Base-by-base conservation (phyloP, 768 basidiomycete genomes). In the Lentinula lateritia region DNA sequence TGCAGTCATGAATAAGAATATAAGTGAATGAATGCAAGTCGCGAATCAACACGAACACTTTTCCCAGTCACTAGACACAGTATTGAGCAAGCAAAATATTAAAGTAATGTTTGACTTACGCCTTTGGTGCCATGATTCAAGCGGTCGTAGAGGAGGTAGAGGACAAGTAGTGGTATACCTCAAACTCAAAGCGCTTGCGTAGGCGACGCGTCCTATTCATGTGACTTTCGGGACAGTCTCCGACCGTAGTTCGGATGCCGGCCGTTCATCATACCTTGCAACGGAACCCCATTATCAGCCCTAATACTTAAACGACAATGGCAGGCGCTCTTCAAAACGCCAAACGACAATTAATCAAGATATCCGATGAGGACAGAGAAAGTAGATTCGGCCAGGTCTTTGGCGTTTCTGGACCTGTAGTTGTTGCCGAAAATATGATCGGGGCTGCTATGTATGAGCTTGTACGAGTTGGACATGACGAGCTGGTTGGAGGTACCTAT, bases 371-470 rank as follows among this genome's bases (percentile, higher is more conserved):
- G 74, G 91, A 96, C 65, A 82, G 83, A 52, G 95, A 97, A 77
- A 89, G 88, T 64, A 82, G 82, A 65, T 93, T 92, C 67, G 95
- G 93, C 61, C 85, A 88, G 67, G 94, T 96, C 7, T 94, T 85
- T 72, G 95, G 95, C 64, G 97, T 99, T 43, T 99, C 97, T 42
- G 97, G 97, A 46, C 97, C 97, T 55, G 96, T 98, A 79, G 96
- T 99, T 69, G 88, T 98, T 71, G 95, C 95, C 64, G 92, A 83
- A 81, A 95, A 95, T 78, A 98, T 96, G 95, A 82, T 82, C 61
- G 95, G 94, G 45, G 91, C 90, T 62, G 96, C 95, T 66, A 94
- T 98, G 97, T 93, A 96, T 76, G 93, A 98, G 75, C 87, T 98
- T 65, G 97, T 96, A 61, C 91, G 97, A 67, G 97, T 98, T 56